A percentile compares a stretch with the other conserved stretches of the same genome.
Evolutionary conservation across 805 yeast species (phyloP).

Genomic region (Brettanomyces anomalus): DNA sequence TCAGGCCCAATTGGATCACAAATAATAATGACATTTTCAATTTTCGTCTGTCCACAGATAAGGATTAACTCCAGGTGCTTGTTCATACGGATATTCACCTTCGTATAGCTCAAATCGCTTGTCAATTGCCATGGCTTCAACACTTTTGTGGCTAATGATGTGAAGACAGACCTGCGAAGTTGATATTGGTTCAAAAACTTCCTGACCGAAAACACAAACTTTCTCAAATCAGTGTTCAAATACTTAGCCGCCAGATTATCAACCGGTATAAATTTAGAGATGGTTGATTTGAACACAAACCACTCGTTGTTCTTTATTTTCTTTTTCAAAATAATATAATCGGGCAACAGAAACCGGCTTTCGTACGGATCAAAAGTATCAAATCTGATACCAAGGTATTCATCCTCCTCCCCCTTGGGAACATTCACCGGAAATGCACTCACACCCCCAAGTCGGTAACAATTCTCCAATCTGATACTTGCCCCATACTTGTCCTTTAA

Average conservation of each 20-base stretch:
- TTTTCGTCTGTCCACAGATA: conserved; percentile 13
- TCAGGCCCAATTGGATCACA: conserved; percentile 6
- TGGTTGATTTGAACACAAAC: conserved; percentile 26
- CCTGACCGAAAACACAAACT: conserved; percentile 20
- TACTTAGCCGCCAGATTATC: conserved; percentile 15
- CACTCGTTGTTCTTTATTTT: conserved; percentile 20
- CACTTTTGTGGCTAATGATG: conserved; percentile 8
- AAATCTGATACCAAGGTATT: conserved; percentile 37
- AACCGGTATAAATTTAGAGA: conserved; percentile 25
- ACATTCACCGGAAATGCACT: conserved; percentile 44
- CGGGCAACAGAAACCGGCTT: conserved; percentile 30
- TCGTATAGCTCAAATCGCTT: conserved; percentile 20
- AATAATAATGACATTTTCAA: conserved; percentile 12
- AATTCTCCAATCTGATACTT: conserved; percentile 35
- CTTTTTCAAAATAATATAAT: conserved; percentile 35
- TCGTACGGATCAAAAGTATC: conserved; percentile 29
- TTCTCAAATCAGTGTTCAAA: conserved; percentile 16
- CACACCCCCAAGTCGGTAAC: conserved; percentile 38
- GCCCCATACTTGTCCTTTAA: conserved; percentile 17
- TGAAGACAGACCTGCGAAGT: conserved; percentile 11
- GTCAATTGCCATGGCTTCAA: conserved; percentile 11
- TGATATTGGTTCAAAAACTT: conserved; percentile 18
- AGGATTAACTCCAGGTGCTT: conserved; percentile 14
- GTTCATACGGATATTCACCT: conserved; percentile 15
- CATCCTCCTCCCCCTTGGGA: conserved; percentile 19